Percentiles rank a stretch among this genome's conserved stretches.
Conservation (phyloP, 2,329 filamentous ascomycete genomes). For the Penicillium paneum region DNA sequence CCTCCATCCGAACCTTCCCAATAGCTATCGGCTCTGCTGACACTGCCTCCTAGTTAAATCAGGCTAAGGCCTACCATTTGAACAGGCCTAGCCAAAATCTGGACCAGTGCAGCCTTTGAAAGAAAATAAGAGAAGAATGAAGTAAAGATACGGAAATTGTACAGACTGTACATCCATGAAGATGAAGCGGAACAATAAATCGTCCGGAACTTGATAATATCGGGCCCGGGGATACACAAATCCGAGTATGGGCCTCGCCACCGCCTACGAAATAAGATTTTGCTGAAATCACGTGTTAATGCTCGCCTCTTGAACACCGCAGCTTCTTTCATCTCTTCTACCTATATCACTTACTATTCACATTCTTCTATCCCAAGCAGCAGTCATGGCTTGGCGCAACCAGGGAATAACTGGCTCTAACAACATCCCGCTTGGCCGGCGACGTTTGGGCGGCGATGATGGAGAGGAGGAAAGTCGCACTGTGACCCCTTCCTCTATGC, state of each 20-base stretch:
- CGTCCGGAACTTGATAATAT: not conserved
- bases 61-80: too few relatives aligned
- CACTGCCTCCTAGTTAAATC: too few relatives aligned
- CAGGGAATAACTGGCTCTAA: constrained; percentile 95
- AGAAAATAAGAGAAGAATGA: too few relatives aligned
- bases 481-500: constrained; percentile 47
- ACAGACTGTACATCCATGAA: too few relatives aligned
- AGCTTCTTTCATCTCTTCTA: constrained; percentile 9
- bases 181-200: not conserved
- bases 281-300: not conserved
- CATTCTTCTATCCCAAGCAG: constrained; percentile 11
- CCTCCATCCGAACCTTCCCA: too few relatives aligned
- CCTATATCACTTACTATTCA: constrained; percentile 9
- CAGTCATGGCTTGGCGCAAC: constrained; percentile 61
- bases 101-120: too few relatives aligned
- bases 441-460: constrained; percentile 71
- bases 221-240: not conserved
- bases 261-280: not conserved
- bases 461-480: constrained; percentile 46
- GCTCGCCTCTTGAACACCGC: not conserved
- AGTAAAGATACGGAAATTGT: too few relatives aligned
- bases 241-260: not conserved
- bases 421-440: constrained; percentile 89
- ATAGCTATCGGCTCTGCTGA: too few relatives aligned
- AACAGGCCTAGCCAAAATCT: too few relatives aligned